Base-by-base conservation (phyloP, 441 rosid genomes). In the Erodium trifolium region DNA sequence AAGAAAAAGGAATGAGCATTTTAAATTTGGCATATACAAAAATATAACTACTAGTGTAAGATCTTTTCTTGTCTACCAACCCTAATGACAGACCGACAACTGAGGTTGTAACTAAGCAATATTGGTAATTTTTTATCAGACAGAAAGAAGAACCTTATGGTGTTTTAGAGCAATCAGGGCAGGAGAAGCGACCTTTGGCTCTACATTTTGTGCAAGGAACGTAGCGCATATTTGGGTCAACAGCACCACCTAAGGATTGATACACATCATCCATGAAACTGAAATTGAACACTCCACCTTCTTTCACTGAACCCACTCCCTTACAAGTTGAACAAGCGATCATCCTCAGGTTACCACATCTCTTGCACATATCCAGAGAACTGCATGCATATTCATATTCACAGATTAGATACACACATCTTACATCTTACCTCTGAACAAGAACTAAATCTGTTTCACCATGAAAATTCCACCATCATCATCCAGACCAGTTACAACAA, bases 281-380 rank as follows among this genome's bases (percentile, higher is more conserved):
- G n/a, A 85, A 85, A 73, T 78, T 78, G 67, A 90, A 71, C 3
- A 73, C 73, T 37, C 86, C 92, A 11, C 82, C 79, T 70, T 80
- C 71, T 73, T 77, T 85, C 66, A 89, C 78, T 1, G 69, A 72
- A 51, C 97, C 93, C 11, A 78, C 82, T 51, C 98, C 97, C 83
- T 81, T 85, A 60, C 98, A 93, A 7, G 75, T 82, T 3, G 87
- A 80, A 81, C 98, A 93, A 0, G 98, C 91, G 75, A 86, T 75
- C 78, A 82, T 70, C 90, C 76, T 82, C 59, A 93, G 78, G 81
- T 88, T 88, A 0, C 98, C 98, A 7, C 98, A 93, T 77, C 74
- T 93, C 73, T 71, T 84, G 80, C 97, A 93, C 97, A 90, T 82
- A 39, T 89, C 93, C 31, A 89, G 81, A 1, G 92, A 85, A 41